Base-by-base conservation (phyloP, 805 yeast species). In the Lipomyces yamadae region DNA sequence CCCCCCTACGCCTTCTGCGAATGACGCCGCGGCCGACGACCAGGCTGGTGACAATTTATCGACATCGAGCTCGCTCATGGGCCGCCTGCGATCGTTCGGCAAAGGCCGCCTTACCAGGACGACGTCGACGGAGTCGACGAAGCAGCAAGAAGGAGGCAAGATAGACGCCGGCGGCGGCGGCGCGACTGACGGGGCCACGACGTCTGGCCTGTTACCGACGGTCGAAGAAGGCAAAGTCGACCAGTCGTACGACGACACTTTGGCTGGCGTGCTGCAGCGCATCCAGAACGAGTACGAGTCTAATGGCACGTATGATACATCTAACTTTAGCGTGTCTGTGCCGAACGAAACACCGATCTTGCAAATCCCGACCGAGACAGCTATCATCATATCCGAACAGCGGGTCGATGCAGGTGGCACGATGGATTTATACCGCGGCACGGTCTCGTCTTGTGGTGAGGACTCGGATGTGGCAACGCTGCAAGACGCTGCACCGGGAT, bases 401-500 rank as follows among this genome's bases (percentile, higher is more conserved):
- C 72, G 74, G 5, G 77, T 79, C 2, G 80, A 79, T 33, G 78
- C 82, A 1, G 83, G 83, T 11, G 81, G 81, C 6, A 77, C 80
- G 4, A 78, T 82, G 34, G 85, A 80, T 52, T 68, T 82, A 33
- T 83, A 78, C 72, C 77, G 81, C 37, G 84, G 82, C 13, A 70
- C 76, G 24, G 75, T 76, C 57, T 76, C 76, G 55, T 66, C 73
- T 58, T 69, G 74, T n/a, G 75, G 74, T 24, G 58, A 61, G 37
- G 61, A 56, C 15, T 52, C 24, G 33, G 76, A 76, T 58, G 72
- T 72, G 24, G 78, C 76, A 4, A 73, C 73, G 10, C 74, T 88
- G 18, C 87, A 85, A 66, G 69, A 74, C 11, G 76, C 79, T 8
- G 72, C 88, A 11, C 93, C 95, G 0, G 81, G 79, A 29, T 89